phyloP scores from a whole-genome alignment of 2,329 filamentous ascomycete genomes.

The Cercospora berteroae region DNA sequence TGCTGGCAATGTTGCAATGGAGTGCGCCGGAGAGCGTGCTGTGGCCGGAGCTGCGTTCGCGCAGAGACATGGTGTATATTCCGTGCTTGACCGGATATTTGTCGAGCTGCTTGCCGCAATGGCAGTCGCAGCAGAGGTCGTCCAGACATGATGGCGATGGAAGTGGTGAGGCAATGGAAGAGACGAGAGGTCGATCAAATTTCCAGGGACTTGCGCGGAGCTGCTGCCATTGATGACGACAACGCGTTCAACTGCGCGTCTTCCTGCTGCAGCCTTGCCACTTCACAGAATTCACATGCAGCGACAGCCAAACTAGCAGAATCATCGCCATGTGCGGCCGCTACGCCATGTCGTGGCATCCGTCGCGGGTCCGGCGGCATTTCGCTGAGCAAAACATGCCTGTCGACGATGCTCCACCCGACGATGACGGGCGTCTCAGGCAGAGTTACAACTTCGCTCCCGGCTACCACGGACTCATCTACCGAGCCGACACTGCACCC shows the following conservation, averaged over 20 bases:
- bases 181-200: slow-evolving; percentile 1
- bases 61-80: slow-evolving; percentile 22
- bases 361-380: slow-evolving; percentile 70
- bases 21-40: slow-evolving; percentile 16
- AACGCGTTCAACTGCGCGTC: slow-evolving; percentile 9
- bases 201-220: slow-evolving; percentile 7
- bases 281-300: background rate
- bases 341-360: slow-evolving; percentile 60
- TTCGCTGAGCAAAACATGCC: slow-evolving; percentile 72
- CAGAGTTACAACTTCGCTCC: slow-evolving; percentile 93
- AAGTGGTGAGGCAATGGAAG: background rate
- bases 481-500: slow-evolving; percentile 70
- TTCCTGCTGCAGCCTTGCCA: background rate
- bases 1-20: slow-evolving; percentile 18
- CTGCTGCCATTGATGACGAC: slow-evolving; percentile 13
- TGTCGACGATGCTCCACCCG: slow-evolving; percentile 65
- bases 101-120: slow-evolving; percentile 22
- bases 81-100: slow-evolving; percentile 12
- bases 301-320: background rate
- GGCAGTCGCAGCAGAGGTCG: slow-evolving; percentile 32
- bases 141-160: slow-evolving; percentile 39
- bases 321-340: slow-evolving; percentile 62
- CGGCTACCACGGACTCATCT: slow-evolving; percentile 79
- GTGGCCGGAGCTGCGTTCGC: slow-evolving; percentile 10
- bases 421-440: slow-evolving; percentile 70